Percentiles rank a stretch among this genome's conserved stretches.
Conservation (phyloP, 192 early-diverging fungal species). For the Coemansia sp. region DNA sequence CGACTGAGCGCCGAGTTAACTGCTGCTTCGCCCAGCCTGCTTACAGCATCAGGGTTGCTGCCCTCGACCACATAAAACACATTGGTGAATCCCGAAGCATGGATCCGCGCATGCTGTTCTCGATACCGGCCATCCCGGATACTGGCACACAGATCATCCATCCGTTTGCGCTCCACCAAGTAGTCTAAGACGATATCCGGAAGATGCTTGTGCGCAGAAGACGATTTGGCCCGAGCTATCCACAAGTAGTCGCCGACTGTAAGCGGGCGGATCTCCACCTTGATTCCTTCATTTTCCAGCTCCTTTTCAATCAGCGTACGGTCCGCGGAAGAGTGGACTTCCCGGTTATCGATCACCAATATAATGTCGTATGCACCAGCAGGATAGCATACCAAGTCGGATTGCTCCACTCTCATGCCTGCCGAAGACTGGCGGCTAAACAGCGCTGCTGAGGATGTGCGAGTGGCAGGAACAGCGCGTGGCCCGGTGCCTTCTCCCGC, state of each 20-base stretch:
- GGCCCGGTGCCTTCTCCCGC: not conserved
- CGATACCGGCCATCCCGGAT: constrained; percentile 91
- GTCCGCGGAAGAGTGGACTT: constrained; percentile 66
- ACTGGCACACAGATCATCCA: constrained; percentile 86
- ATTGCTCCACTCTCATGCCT: constrained; percentile 16
- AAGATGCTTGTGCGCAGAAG: constrained; percentile 19
- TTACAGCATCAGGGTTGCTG: constrained; percentile 60
- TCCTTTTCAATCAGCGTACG: constrained; percentile 70
- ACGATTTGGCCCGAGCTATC: constrained; percentile 62
- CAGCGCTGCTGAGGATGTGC: constrained; percentile 13
- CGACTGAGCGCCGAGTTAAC: constrained; percentile 73
- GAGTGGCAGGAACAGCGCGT: not conserved
- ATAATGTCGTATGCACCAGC: constrained; percentile 53
- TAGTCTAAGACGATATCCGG: constrained; percentile 78
- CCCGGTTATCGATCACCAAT: constrained; percentile 79
- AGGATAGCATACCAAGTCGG: constrained; percentile 26
- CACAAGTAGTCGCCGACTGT: constrained; percentile 88
- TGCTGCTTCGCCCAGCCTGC: constrained; percentile 59
- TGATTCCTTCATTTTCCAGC: constrained; percentile 60
- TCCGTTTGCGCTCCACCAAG: constrained; percentile 89
- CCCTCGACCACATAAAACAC: constrained; percentile 91
- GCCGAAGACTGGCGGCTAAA: constrained; percentile 41
- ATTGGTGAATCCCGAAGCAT: constrained; percentile 64
- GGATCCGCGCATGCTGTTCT: constrained; percentile 90
- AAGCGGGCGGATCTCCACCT: constrained; percentile 59